These are phyloP conservation scores for Bauhinia variegata DNA, from an alignment of 306 rosid genomes.

Conservation along the genomic window DNA sequence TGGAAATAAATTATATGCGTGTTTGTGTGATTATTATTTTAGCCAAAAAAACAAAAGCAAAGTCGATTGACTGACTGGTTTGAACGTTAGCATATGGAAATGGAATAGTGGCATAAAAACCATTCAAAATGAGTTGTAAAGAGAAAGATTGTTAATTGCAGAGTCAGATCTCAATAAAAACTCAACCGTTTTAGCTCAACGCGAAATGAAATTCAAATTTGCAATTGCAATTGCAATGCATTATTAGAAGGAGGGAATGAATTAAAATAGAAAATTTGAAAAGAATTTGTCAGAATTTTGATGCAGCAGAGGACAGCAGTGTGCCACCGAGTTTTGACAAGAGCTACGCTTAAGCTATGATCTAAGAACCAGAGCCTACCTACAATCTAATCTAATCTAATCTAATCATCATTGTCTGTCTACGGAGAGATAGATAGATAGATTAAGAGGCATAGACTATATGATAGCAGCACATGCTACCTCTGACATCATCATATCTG, in stretches of 20 bases:
- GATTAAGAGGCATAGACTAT: conserved; percentile 44
- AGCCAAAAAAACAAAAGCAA: no score
- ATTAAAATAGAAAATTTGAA: conserved; percentile 39
- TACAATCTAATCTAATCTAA: no score
- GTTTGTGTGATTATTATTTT: no score
- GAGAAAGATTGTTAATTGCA: conserved; percentile 18
- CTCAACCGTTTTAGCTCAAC: conserved; percentile 25
- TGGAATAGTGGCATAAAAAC: background rate
- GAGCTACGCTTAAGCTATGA: no score
- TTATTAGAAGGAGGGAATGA: conserved; percentile 28
- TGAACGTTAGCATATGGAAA: no score
- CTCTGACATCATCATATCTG: conserved; percentile 68
- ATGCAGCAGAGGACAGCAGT: no score
- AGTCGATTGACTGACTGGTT: no score
- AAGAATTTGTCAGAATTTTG: conserved; percentile 49
- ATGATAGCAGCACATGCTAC: conserved; percentile 73
- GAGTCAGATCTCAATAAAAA: conserved; percentile 43
- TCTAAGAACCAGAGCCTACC: background rate
- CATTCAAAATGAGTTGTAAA: conserved; percentile 12
- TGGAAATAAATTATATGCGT: no score
- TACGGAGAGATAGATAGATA: no score
- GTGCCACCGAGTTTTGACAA: conserved; percentile 37
- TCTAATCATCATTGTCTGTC: conserved; percentile 35
- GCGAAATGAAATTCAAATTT: conserved; percentile 31
- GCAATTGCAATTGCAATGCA: conserved; percentile 36